Evolutionary conservation across 2,329 filamentous ascomycete species (phyloP).

Genomic region (Falciphora oryzae): DNA sequence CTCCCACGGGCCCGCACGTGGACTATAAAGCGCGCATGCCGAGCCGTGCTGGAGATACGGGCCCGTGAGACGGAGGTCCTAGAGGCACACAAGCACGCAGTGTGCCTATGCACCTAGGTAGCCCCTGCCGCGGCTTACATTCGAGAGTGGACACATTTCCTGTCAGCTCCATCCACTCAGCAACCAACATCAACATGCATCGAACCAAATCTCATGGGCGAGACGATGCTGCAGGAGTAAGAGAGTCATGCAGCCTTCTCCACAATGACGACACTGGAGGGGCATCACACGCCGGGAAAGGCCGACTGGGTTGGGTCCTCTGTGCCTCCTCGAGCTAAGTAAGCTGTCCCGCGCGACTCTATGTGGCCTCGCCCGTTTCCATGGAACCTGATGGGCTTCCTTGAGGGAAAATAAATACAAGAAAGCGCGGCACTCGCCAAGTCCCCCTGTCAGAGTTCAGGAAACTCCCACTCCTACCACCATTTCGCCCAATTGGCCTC

Average conservation of each 20-base stretch:
- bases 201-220: background rate
- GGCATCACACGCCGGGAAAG: constrained; percentile 1
- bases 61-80: background rate
- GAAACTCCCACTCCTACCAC: too few species aligned
- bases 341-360: too few species aligned
- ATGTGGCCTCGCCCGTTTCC: background rate
- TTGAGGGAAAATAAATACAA: background rate
- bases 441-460: too few species aligned
- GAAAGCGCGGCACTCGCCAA: too few species aligned
- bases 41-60: background rate
- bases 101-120: too few species aligned
- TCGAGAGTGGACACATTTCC: too few species aligned
- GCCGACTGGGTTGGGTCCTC: background rate
- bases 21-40: background rate
- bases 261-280: constrained; percentile 17
- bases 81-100: too few species aligned
- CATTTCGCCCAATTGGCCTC: too few species aligned
- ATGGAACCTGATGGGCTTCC: too few species aligned
- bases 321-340: background rate
- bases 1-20: background rate
- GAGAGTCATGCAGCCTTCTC: background rate
- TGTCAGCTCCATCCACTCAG: background rate
- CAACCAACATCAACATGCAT: background rate
- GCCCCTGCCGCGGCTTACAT: too few species aligned
- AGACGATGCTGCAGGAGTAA: background rate